Evolutionary conservation across 192 early-diverging fungal species (phyloP), one percentile per base, ranked within the genome.

Genomic region (Backusella sp.): DNA sequence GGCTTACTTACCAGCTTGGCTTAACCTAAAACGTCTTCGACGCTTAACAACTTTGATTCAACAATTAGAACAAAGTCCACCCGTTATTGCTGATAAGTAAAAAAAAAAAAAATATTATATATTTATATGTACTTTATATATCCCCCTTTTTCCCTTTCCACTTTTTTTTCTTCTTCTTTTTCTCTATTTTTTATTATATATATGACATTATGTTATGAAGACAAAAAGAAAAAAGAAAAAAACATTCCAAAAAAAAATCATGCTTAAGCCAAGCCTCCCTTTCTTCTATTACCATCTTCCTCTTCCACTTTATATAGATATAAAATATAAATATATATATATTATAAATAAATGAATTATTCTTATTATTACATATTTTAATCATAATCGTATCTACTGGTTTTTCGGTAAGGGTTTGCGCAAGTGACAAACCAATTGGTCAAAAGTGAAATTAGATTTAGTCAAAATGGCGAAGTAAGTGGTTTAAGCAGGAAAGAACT

Each of bases 1-100:
- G 30, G 30, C n/a, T 65, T 74, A 74, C n/a, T 37, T 74, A 26
- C 73, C 73, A 49, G 37, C 73, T 41, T 74, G 73, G 73, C 44
- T 74, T 12, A 74, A 74, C 30, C 17, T 74, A 23, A 74, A 74
- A 39, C 73, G 73, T 42, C 73, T 74, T 66, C 41, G 73, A 36
- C 73, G 73, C 34, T 67, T 74, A n/a, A 67, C 23, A n/a, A 67
- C 14, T 3, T 66, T 74, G 41, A 65, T 65, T 49, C 62, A 62
- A 37, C 72, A 73, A 62, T 39, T 39, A 59, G 56, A 59, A 59
- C 56, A 59, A 59, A 59, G 3, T 12, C 12, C 56, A 59, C 56
- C 52, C 3, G 15, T 49, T 59, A 23, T 59, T 23, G 56, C 23
- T 59, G 56, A 59, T 26, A 59, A 59, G 56, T 59, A 59, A 59